A percentile compares a stretch with the other conserved stretches of the same genome.
phyloP scores from a whole-genome alignment of 306 rosid species.

The Hippophae tibetana region DNA sequence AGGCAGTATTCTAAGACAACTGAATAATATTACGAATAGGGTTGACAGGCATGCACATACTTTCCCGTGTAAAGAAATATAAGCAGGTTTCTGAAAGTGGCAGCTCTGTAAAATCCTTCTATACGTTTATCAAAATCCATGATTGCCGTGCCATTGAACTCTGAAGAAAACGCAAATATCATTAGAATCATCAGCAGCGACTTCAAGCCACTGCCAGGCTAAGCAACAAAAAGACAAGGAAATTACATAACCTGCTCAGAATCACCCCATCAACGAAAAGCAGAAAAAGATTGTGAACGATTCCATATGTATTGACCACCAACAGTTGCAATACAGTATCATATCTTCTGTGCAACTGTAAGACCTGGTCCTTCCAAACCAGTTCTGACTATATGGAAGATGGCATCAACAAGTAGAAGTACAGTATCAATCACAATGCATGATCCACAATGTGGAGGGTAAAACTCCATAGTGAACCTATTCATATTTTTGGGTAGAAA shows the following conservation, averaged over 20 bases:
- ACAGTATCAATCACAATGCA: not conserved
- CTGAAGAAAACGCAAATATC: slow-evolving; percentile 33
- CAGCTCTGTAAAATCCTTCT: slow-evolving; percentile 92
- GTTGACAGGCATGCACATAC: slow-evolving; percentile 26
- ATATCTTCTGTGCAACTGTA: slow-evolving; percentile 77
- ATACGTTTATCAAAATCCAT: slow-evolving; percentile 66
- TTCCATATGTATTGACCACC: slow-evolving; percentile 98
- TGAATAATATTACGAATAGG: slow-evolving; percentile 4
- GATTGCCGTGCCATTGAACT: slow-evolving; percentile 73
- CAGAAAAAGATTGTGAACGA: slow-evolving; percentile 88
- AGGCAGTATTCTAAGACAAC: not conserved
- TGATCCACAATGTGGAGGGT: not conserved
- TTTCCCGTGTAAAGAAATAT: slow-evolving; percentile 94
- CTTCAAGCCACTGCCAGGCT: slow-evolving; percentile 7
- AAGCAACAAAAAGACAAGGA: not conserved
- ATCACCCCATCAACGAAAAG: slow-evolving; percentile 98
- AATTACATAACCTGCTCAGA: slow-evolving; percentile 75
- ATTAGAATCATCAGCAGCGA: slow-evolving; percentile 9
- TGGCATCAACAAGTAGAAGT: slow-evolving; percentile 9
- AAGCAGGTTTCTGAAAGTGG: slow-evolving; percentile 86
- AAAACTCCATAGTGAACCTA: too few relatives aligned
- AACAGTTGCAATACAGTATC: slow-evolving; percentile 88
- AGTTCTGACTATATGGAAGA: slow-evolving; percentile 60
- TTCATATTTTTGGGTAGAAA: too few relatives aligned
- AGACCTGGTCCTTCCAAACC: slow-evolving; percentile 98